Base-by-base conservation (phyloP, 495 filamentous ascomycete species). In the Chaetomium fimeti region DNA sequence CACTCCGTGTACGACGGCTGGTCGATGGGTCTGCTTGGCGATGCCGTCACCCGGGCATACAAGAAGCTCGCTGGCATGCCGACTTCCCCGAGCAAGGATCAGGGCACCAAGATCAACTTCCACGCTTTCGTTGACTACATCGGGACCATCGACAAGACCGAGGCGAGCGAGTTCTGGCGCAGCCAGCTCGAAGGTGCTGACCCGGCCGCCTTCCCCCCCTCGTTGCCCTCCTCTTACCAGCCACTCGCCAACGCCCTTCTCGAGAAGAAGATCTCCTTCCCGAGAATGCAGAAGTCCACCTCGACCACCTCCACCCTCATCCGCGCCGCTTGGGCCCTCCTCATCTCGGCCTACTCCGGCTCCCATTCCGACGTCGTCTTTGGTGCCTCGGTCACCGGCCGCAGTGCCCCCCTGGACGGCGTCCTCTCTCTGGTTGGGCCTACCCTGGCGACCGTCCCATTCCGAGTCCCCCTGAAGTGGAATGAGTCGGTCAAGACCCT, bases 1-100 rank as follows among this genome's bases (percentile, higher is more conserved):
- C 87, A 90, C 67, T 81, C 84, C 0, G 69, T 89, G 3, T 90
- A 88, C 67, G 87, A 90, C 63, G 85, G 85, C 28, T 89, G 85
- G 85, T 84, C 80, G 15, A 73, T 83, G 56, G 72, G 74, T 5
- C 61, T 84, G 0, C 75, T 87, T 28, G 71, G 80, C 2, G 66
- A 82, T 6, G 72, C 78, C 53, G 78, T 84, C 11, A 73, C 76
- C 43, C 68, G 67, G 11, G n/a, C 66, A 7, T 79, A 78, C 55
- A 42, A 52, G 32, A 22, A 47, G 16, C 2, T 57, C n/a, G 29
- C 11, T 49, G 64, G 42, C 5, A 24, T 28, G 29, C 29, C 29
- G 28, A 42, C 57, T 28, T 28, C 36, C 2, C 20, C 20, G 12
- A 12, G 3, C 7, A 20, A 22, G n/a, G 52, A 55, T 1, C 51